Evolutionary conservation across 495 filamentous ascomycete genomes (phyloP), one percentile per base, ranked within the genome.

Genomic region (Hypomontagnella submonticulosa): DNA sequence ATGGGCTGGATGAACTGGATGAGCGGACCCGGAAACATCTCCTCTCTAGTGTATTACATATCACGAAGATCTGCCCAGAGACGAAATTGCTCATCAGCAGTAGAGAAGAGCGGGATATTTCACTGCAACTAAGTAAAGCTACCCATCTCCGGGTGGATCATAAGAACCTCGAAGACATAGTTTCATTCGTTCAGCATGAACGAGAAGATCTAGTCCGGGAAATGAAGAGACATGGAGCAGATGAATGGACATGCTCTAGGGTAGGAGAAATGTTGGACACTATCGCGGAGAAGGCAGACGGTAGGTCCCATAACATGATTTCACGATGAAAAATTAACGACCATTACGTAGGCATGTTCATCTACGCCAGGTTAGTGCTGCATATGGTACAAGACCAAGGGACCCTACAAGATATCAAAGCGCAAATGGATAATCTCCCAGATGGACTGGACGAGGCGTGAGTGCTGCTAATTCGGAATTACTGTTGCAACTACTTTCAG

Each of bases 281-380:
- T 6, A 54, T 65, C 23, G 23, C 48, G 1, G 42, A 49, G 15
- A 65, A 43, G 1, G 55, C 62, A 27, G 48, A 42, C 34, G 55
- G 62, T 5, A 53, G 7, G 41, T 54, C 2, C n/a, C n/a, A n/a
- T n/a, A n/a, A n/a, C n/a, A n/a, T n/a, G n/a, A n/a, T n/a, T n/a
- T n/a, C n/a, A n/a, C n/a, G n/a, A n/a, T n/a, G n/a, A n/a, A n/a
- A n/a, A n/a, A n/a, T n/a, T n/a, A n/a, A n/a, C n/a, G n/a, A n/a
- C n/a, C n/a, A n/a, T n/a, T n/a, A n/a, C n/a, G n/a, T n/a, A 65
- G 61, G 54, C 10, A 65, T 59, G 62, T 65, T 65, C 23, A 58
- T 65, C 13, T 65, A 65, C 36, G 62, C 62, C 15, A 65, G 42
- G 40, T 33, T 65, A 8, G 55, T 59, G 12, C 23, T 65, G 1